Conservation (phyloP, 495 filamentous ascomycete species). For the Melanomma pulvis-pyrius region DNA sequence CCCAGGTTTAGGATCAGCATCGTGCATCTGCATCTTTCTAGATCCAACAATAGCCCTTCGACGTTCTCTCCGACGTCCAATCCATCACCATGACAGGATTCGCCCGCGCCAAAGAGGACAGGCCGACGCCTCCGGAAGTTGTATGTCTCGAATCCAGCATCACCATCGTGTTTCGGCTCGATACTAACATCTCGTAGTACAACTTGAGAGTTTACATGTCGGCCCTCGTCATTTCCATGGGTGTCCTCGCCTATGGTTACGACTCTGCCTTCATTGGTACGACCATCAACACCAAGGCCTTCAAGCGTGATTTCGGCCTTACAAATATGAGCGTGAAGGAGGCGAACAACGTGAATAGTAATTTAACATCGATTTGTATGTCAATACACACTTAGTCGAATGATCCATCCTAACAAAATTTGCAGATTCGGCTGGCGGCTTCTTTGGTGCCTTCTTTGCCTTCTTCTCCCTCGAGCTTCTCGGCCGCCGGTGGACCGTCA, state of each 20-base stretch:
- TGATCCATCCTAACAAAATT: background rate
- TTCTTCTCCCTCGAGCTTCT: conserved; percentile 44
- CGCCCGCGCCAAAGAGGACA: conserved; percentile 44
- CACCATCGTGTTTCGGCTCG: background rate
- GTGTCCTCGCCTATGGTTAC: conserved; percentile 37
- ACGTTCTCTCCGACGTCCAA: background rate
- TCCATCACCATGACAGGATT: conserved; percentile 34
- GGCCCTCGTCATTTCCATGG: conserved; percentile 38
- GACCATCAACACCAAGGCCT: conserved; percentile 40
- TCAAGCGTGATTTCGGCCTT: conserved; percentile 43
- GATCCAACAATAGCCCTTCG: background rate
- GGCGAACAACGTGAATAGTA: conserved; percentile 41
- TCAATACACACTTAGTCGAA: background rate
- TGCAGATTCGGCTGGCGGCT: conserved; percentile 40
- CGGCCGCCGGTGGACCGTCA: conserved; percentile 40
- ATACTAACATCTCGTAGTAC: conserved; percentile 31
- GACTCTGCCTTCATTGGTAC: conserved; percentile 43
- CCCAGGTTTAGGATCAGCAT: conserved; percentile 15
- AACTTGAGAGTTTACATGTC: conserved; percentile 40
- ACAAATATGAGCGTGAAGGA: conserved; percentile 36
- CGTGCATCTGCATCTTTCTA: background rate
- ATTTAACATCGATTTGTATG: conserved; percentile 41
- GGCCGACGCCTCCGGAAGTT: conserved; percentile 44
- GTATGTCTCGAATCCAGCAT: conserved; percentile 6
- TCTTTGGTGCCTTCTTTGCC: conserved; percentile 43